These are phyloP conservation scores for Aspergillus sp. DNA, from an alignment of 2,329 filamentous ascomycete species.

Conservation along the genomic window DNA sequence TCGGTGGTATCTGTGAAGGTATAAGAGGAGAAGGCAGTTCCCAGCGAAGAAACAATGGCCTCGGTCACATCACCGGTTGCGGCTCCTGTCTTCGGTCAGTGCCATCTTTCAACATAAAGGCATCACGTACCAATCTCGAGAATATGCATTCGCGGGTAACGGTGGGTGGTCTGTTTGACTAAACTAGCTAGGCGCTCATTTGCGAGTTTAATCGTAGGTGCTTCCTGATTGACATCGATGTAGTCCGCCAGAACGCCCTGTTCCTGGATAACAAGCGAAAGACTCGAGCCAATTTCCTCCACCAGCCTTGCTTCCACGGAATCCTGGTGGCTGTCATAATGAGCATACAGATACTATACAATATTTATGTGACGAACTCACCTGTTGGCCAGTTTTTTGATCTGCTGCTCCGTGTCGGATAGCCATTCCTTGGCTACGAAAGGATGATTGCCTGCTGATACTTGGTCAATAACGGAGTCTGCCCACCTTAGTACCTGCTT, in stretches of 20 bases:
- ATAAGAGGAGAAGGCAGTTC: conserved; percentile 27
- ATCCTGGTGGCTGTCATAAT: too few species aligned
- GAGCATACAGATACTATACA: too few species aligned
- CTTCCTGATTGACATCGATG: too few species aligned
- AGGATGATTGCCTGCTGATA: too few species aligned
- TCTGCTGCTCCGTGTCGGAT: background rate
- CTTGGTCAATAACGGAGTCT: background rate
- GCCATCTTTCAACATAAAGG: background rate
- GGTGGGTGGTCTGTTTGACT: conserved; percentile 1
- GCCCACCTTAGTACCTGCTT: background rate
- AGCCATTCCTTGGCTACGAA: background rate
- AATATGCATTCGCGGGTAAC: conserved; percentile 1
- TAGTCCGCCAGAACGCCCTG: conserved; percentile 1
- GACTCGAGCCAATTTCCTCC: conserved; percentile 17
- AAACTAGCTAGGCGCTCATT: background rate
- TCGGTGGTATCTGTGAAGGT: conserved; percentile 41
- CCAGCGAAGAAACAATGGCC: conserved; percentile 23
- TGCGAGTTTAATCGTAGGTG: too few species aligned
- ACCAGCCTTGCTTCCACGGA: conserved; percentile 3
- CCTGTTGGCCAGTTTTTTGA: background rate
- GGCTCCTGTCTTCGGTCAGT: conserved; percentile 11
- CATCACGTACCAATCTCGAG: conserved; percentile 2
- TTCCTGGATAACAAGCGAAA: conserved; percentile 25
- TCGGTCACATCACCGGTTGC: conserved; percentile 38
- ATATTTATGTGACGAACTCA: background rate